Evolutionary conservation across 2,329 filamentous ascomycete genomes (phyloP).

Genomic region (Ophiostoma sp.): DNA sequence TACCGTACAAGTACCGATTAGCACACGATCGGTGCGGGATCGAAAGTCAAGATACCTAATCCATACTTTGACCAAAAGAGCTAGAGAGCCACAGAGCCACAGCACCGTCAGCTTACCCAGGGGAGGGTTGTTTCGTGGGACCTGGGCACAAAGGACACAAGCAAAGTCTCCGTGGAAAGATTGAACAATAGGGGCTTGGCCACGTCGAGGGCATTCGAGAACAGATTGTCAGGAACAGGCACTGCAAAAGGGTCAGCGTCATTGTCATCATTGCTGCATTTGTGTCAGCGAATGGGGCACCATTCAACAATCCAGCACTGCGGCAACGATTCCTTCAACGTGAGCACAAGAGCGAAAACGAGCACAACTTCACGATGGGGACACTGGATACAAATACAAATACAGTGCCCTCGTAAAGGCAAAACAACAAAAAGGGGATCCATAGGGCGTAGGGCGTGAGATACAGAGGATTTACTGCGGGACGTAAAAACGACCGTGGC

Average conservation of each 20-base stretch:
- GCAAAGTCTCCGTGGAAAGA: neutral
- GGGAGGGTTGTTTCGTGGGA: neutral
- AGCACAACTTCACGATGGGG: too few relatives aligned
- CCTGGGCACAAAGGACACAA: neutral
- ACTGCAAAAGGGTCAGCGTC: neutral
- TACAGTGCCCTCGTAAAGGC: neutral
- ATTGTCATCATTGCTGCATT: neutral
- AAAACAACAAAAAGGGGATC: neutral
- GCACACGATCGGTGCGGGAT: neutral
- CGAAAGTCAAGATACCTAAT: neutral
- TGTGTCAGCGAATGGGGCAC: neutral
- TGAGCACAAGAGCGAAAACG: neutral
- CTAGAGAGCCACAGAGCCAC: too few relatives aligned
- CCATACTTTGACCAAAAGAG: too few relatives aligned
- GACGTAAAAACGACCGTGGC: neutral
- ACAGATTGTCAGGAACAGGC: neutral
- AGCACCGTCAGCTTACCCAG: neutral
- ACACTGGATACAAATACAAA: neutral
- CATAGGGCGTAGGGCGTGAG: neutral
- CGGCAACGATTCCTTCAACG: neutral
- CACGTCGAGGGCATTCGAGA: neutral
- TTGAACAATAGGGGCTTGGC: neutral
- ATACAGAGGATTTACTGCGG: neutral
- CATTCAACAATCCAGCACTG: neutral
- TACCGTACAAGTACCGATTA: neutral